phyloP scores from a whole-genome alignment of 2,329 filamentous ascomycete species.

The Ilyonectria destructans region DNA sequence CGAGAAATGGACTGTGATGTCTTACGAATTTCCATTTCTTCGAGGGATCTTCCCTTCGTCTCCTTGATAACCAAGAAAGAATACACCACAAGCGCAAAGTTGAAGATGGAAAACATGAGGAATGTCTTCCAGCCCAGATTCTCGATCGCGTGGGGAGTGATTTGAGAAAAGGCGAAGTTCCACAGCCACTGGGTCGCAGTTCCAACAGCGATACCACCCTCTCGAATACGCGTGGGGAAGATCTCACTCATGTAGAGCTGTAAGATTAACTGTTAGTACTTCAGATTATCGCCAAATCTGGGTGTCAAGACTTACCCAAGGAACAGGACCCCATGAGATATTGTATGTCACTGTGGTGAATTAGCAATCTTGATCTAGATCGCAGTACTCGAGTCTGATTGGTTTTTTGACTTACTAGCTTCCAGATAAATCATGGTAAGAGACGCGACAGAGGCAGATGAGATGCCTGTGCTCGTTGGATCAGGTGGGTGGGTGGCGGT shows the following conservation, averaged over 20 bases:
- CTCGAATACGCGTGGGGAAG: slow-evolving; percentile 67
- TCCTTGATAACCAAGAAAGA: slow-evolving; percentile 62
- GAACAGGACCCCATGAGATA: slow-evolving; percentile 67
- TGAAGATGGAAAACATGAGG: slow-evolving; percentile 66
- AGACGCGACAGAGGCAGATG: slow-evolving; percentile 62
- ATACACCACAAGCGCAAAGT: slow-evolving; percentile 62
- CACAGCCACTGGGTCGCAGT: slow-evolving; percentile 67
- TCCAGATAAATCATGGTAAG: slow-evolving; percentile 68
- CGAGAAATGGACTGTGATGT: not conserved
- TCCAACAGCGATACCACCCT: slow-evolving; percentile 65
- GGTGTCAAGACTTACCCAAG: slow-evolving; percentile 57
- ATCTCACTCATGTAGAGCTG: slow-evolving; percentile 65
- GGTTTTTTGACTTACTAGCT: slow-evolving; percentile 51
- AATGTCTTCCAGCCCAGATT: slow-evolving; percentile 66
- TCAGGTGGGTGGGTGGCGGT: slow-evolving; percentile 61
- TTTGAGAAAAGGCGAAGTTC: slow-evolving; percentile 66
- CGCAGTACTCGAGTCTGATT: not conserved
- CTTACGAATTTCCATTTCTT: slow-evolving; percentile 48
- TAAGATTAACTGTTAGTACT: not conserved
- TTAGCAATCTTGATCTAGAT: slow-evolving; percentile 7
- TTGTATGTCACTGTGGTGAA: slow-evolving; percentile 58
- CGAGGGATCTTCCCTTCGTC: slow-evolving; percentile 46
- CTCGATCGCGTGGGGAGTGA: slow-evolving; percentile 64
- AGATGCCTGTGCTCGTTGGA: slow-evolving; percentile 49
- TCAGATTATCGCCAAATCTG: not conserved